Base-by-base conservation (phyloP, 139 green algal species). In the Pleodorina starrii region DNA sequence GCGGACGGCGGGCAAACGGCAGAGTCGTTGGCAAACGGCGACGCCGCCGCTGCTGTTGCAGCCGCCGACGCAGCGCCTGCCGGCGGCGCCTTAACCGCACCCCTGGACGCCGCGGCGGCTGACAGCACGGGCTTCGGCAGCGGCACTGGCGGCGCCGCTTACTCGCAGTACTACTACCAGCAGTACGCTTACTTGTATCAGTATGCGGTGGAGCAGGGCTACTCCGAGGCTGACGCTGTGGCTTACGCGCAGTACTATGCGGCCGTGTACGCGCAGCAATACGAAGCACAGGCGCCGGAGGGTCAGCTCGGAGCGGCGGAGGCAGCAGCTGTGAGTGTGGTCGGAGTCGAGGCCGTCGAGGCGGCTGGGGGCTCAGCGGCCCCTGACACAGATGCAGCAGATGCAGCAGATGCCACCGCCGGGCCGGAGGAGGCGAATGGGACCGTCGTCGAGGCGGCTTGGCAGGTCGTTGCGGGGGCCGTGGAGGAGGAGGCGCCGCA, bases 121-220 rank as follows among this genome's bases (percentile, higher is more conserved):
- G 40, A 25, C 35, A 7, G 11, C 12, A 40, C 6, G 1, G 42
- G 9, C n/a, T 19, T 7, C 5, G 29, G 9, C 72, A 29, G 6
- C 23, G 44, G 63, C 63, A 66, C 21, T 66, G 63, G 21, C 63
- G 12, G 63, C 63, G 32, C 63, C 63, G 32, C 63, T 23, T 36
- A 79, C 82, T 88, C 82, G 63, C 82, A 88, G 69, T 88, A 87
- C 66, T 83, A 91, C 48, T 87, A 82, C 46, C 87, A 92, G 54
- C 93, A 97, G 74, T 95, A 98, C 72, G 92, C 93, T 6, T 94
- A 97, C 38, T 88, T 98, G 80, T 92, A 96, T 66, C 79, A 92
- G 48, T 77, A 91, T 69, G 59, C 60, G 17, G 19, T 82, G 42
- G 40, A 40, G n/a, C 35, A 84, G 86, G 86, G 86, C 11, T 87